Conservation (phyloP, 768 basidiomycete genomes). For the Cubamyces sp. region DNA sequence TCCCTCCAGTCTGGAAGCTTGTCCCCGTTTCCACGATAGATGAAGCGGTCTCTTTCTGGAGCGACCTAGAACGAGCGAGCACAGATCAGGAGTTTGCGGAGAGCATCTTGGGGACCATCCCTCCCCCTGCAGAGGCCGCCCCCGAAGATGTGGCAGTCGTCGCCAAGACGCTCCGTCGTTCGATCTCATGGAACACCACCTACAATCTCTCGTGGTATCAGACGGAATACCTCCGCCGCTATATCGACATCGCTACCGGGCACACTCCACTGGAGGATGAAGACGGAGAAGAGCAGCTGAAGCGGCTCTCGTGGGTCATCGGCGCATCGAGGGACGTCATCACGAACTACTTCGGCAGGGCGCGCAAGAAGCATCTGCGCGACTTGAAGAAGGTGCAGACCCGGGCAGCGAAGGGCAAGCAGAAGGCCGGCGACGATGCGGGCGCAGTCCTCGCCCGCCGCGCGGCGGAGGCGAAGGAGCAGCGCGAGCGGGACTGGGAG, state of each 20-base stretch:
- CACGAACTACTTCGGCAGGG: constrained; percentile 46
- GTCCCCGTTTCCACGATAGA: constrained; percentile 43
- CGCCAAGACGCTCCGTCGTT: constrained; percentile 58
- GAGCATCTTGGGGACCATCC: constrained; percentile 6
- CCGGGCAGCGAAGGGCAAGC: constrained; percentile 32
- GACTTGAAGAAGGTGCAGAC: constrained; percentile 47
- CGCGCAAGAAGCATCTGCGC: constrained; percentile 42
- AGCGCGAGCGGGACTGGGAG: constrained; percentile 71
- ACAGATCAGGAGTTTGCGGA: constrained; percentile 39
- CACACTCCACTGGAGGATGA: constrained; percentile 53
- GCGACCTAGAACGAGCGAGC: constrained; percentile 53
- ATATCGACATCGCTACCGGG: constrained; percentile 46
- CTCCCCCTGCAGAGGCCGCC: background rate
- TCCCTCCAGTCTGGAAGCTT: constrained; percentile 59
- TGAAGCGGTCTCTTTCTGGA: constrained; percentile 60
- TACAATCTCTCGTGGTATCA: constrained; percentile 74
- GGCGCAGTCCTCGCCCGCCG: constrained; percentile 62
- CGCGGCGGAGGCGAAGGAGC: constrained; percentile 60
- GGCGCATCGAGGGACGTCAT: constrained; percentile 60
- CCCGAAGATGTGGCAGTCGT: constrained; percentile 33
- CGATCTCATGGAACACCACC: constrained; percentile 58
- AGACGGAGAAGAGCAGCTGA: constrained; percentile 45
- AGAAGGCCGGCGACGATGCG: constrained; percentile 29
- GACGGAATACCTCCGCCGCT: constrained; percentile 61
- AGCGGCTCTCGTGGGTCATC: constrained; percentile 54